These are phyloP conservation scores for Xylariaceae sp. DNA, from an alignment of 2,329 filamentous ascomycete genomes.

Conservation along the genomic window DNA sequence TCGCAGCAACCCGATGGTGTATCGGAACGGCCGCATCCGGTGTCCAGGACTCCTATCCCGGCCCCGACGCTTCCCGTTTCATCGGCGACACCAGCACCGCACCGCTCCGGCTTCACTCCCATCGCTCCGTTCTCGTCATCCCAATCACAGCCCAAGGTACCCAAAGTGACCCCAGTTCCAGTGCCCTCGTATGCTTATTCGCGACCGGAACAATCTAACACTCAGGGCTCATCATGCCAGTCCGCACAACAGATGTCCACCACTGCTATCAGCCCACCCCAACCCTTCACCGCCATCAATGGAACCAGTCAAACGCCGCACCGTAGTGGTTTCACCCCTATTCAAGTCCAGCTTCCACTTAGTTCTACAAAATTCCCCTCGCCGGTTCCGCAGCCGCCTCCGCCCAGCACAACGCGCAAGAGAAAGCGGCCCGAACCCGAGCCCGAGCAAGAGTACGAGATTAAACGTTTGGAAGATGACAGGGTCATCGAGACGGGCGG, in stretches of 20 bases:
- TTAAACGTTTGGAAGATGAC: constrained; percentile 42
- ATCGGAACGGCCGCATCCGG: background rate
- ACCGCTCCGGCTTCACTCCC: background rate
- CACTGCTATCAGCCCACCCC: background rate
- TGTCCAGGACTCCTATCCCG: constrained; percentile 7
- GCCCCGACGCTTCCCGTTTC: background rate
- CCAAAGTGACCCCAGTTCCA: constrained; percentile 7
- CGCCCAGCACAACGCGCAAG: constrained; percentile 1
- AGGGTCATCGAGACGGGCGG: constrained; percentile 34
- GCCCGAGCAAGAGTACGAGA: constrained; percentile 36
- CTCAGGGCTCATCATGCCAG: background rate
- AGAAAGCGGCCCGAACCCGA: constrained; percentile 22
- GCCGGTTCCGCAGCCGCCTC: too few relatives aligned
- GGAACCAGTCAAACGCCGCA: background rate
- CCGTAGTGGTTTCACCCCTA: constrained; percentile 27
- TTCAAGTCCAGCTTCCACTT: constrained; percentile 7
- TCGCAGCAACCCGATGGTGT: background rate
- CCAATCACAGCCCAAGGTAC: background rate
- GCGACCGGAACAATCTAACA: background rate
- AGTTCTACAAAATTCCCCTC: background rate
- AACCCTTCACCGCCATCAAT: background rate
- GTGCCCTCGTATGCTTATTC: background rate
- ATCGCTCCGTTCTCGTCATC: background rate
- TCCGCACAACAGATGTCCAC: background rate
- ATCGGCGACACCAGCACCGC: background rate